phyloP scores from a whole-genome alignment of 306 rosid genomes.

The Elaeagnus macrophylla region DNA sequence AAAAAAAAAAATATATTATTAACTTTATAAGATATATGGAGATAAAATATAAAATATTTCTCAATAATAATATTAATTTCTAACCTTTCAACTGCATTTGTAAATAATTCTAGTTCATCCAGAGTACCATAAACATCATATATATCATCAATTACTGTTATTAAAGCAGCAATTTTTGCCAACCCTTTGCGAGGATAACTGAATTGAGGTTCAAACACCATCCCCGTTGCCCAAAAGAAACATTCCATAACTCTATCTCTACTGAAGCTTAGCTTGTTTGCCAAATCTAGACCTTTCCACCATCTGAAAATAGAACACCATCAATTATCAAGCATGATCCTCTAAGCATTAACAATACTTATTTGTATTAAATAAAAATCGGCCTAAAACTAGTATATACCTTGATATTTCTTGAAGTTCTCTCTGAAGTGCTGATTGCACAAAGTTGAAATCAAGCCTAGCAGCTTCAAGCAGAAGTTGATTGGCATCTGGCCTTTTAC shows the following conservation, averaged over 20 bases:
- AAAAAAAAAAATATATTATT: neutral
- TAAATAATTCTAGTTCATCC: constrained; percentile 39
- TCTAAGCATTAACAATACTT: neutral
- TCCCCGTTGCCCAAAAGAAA: constrained; percentile 36
- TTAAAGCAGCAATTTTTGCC: constrained; percentile 31
- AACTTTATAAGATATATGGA: neutral
- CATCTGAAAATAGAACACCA: constrained; percentile 21
- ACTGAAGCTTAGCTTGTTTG: constrained; percentile 33
- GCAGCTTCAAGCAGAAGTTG: constrained; percentile 33
- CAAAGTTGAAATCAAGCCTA: constrained; percentile 37
- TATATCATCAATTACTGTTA: constrained; percentile 38
- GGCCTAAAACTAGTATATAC: constrained; percentile 7
- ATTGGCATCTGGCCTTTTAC: constrained; percentile 21
- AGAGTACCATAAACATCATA: constrained; percentile 42
- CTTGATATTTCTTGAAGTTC: constrained; percentile 41
- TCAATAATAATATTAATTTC: neutral
- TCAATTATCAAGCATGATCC: neutral
- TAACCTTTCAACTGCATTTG: constrained; percentile 37
- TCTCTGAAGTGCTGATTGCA: constrained; percentile 30
- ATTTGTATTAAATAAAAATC: too few species aligned
- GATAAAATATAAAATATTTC: neutral
- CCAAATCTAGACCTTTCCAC: constrained; percentile 38
- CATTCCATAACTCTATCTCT: constrained; percentile 46
- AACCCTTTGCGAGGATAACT: constrained; percentile 29
- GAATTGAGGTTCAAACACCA: constrained; percentile 28